Base-by-base conservation (phyloP, 371 early-diverging fungal species). In the Polyrhizophydium stewartii region DNA sequence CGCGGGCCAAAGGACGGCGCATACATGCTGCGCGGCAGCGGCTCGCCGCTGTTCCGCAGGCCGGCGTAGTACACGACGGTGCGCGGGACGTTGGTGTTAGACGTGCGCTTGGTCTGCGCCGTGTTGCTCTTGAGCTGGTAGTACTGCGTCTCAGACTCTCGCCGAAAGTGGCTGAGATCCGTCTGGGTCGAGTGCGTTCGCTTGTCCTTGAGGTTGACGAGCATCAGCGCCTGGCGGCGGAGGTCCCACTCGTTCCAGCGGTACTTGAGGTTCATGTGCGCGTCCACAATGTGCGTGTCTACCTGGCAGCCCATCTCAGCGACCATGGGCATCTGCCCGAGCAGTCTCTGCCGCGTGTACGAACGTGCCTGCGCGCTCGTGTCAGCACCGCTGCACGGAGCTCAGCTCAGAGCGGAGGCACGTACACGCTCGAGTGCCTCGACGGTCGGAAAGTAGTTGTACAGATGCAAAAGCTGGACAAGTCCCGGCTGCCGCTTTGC, bases 241-340 rank as follows among this genome's bases (percentile, higher is more conserved):
- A 82, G 58, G 55, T 74, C 76, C 83, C 83, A 82, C 52, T 82
- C 83, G 59, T 82, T 82, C 83, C 83, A 82, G 58, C 78, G 64
- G 59, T 82, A 82, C 33, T 77, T 77, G 16, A 67, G 66, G 60
- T 78, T 75, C 27, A 74, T 62, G 31, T 65, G 22, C 3, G 56
- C 51, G 57, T 80, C 83, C 9, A 76, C 64, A 38, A 80, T 70
- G 64, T 82, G 83, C 16, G 79, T 77, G 65, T 82, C 83, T 19
- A 75, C 76, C 56, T 82, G 83, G 33, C 68, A 63, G 13, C 77
- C 77, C 17, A 68, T 68, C 33, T 82, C 83, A 7, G 77, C 62
- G 1, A 74, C 75, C 55, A 82, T 64, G 33, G 80, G 70, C 61
- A 76, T 65, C 52, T 75, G 72, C 3, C 78, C 77, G 21, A 82